phyloP scores from a whole-genome alignment of 2,329 filamentous ascomycete species.

The Aureobasidium sp. region DNA sequence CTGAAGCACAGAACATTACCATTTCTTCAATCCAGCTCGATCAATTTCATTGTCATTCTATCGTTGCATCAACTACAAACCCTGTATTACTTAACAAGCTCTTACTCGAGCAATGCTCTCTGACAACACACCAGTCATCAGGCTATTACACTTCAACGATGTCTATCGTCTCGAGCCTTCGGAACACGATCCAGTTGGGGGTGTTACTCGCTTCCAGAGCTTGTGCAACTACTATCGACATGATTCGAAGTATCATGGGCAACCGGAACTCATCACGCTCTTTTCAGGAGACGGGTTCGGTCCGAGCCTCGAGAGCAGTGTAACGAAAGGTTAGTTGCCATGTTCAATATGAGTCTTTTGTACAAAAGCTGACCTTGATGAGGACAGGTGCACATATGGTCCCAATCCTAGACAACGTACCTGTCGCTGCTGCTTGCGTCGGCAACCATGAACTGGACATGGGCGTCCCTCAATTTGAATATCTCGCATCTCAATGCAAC shows the following conservation, averaged over 20 bases:
- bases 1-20: too few species aligned
- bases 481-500: slow-evolving; percentile 64
- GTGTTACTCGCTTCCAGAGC: slow-evolving; percentile 72
- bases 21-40: background rate
- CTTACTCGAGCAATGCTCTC: background rate
- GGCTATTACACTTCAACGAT: slow-evolving; percentile 88
- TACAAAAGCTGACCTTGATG: background rate
- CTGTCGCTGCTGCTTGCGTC: slow-evolving; percentile 73
- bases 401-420: slow-evolving; percentile 68
- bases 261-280: slow-evolving; percentile 64
- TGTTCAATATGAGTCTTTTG: background rate
- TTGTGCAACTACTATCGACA: slow-evolving; percentile 68
- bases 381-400: slow-evolving; percentile 71
- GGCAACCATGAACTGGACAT: slow-evolving; percentile 94
- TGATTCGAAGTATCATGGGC: slow-evolving; percentile 52
- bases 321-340: slow-evolving; percentile 63
- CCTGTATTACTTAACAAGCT: background rate
- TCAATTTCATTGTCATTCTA: background rate
- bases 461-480: slow-evolving; percentile 70
- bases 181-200: slow-evolving; percentile 76
- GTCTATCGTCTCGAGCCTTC: slow-evolving; percentile 78
- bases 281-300: slow-evolving; percentile 94
- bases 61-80: background rate
- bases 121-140: slow-evolving; percentile 53
- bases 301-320: slow-evolving; percentile 77